Evolutionary conservation across 257 asterid species (phyloP).

Genomic region (Agastache rugosa): DNA sequence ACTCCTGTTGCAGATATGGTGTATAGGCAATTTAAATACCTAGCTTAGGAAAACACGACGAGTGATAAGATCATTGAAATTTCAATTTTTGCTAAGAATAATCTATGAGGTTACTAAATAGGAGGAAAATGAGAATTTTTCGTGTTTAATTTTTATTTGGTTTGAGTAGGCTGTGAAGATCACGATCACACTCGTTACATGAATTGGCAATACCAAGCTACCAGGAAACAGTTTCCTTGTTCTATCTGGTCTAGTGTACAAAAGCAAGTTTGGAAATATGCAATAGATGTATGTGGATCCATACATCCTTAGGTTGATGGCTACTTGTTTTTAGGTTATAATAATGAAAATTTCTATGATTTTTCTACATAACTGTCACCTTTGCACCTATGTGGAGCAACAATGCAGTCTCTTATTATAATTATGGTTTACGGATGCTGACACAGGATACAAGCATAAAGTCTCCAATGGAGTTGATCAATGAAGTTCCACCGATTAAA

Average conservation of each 20-base stretch:
- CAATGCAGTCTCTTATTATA: neutral
- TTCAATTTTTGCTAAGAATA: neutral
- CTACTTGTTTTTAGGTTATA: neutral
- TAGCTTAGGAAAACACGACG: slow-evolving; percentile 1
- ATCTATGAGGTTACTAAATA: neutral
- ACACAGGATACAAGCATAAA: slow-evolving; percentile 71
- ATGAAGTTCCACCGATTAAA: slow-evolving; percentile 96
- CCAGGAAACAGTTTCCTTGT: neutral
- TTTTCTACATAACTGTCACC: slow-evolving; percentile 1
- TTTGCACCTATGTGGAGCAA: slow-evolving; percentile 4
- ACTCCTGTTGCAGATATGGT: neutral
- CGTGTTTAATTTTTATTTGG: slow-evolving; percentile 4
- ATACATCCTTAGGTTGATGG: neutral
- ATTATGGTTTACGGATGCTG: slow-evolving; percentile 3
- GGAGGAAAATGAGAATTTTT: neutral
- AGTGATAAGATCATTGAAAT: neutral
- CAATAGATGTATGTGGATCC: neutral
- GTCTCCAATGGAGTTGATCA: slow-evolving; percentile 97
- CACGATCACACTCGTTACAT: neutral
- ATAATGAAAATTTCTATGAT: neutral
- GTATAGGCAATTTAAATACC: neutral
- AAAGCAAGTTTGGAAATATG: neutral
- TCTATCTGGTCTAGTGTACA: neutral
- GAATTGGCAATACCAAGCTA: neutral
- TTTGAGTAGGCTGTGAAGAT: neutral